A percentile compares a stretch with the other conserved stretches of the same genome.
These are phyloP conservation scores for Russula dissimulans DNA, from an alignment of 768 basidiomycete species.

Conservation along the genomic window DNA sequence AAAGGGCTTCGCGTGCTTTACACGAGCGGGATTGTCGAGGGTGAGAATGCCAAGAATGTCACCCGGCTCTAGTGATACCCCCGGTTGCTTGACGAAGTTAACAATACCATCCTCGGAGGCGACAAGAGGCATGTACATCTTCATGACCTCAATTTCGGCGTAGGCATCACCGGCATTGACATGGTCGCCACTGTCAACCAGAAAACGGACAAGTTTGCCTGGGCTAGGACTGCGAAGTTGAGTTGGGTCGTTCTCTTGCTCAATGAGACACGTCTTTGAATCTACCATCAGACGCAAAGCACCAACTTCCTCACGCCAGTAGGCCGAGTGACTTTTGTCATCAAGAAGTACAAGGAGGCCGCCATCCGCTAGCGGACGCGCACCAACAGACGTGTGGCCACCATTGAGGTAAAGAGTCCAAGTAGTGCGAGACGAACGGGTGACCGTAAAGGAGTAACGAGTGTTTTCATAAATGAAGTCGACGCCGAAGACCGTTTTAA, in stretches of 20 bases:
- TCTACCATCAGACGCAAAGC: constrained; percentile 89
- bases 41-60: constrained; percentile 96
- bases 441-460: constrained; percentile 92
- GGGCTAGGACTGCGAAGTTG: constrained; percentile 93
- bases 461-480: constrained; percentile 97
- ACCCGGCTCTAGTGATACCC: constrained; percentile 91
- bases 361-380: constrained; percentile 88
- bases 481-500: constrained; percentile 93
- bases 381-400: constrained; percentile 84
- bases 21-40: constrained; percentile 90
- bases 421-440: constrained; percentile 75
- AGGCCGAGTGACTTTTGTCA: constrained; percentile 92
- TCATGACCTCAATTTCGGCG: constrained; percentile 99
- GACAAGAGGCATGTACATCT: constrained; percentile 99
- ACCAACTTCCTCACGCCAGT: constrained; percentile 98
- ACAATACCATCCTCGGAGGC: constrained; percentile 90
- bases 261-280: constrained; percentile 95
- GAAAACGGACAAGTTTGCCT: constrained; percentile 89
- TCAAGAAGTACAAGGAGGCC: constrained; percentile 87
- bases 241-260: constrained; percentile 99
- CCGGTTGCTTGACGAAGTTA: constrained; percentile 96
- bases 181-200: constrained; percentile 96
- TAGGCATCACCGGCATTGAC: constrained; percentile 94
- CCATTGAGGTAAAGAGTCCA: constrained; percentile 98
- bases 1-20: constrained; percentile 97